Evolutionary conservation across 2,329 filamentous ascomycete species (phyloP), one percentile per base, ranked within the genome.

Genomic region (Fusarium nematophilum): DNA sequence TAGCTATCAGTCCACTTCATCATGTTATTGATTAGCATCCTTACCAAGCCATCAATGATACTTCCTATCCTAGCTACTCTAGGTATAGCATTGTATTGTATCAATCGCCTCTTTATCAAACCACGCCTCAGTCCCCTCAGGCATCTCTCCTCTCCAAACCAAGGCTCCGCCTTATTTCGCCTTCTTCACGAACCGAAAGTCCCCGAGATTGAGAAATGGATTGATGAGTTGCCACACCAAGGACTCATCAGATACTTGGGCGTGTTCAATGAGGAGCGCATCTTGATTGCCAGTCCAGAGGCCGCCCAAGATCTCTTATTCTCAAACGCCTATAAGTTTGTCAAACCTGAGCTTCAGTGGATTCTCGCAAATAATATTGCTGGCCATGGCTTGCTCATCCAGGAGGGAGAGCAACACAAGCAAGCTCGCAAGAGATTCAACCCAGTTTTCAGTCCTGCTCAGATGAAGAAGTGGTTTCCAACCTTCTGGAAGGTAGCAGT

Each of bases 341-440:
- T 44, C 14, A 44, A 44, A 30, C 40, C 40, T 44, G 40, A 44
- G 15, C 40, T 44, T 25, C 40, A 44, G 17, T 44, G 40, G 40
- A 25, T 44, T 13, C 17, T 38, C 11, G 34, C 34, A 38, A 38
- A 38, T 13, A 38, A 44, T 15, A 44, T 52, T 44, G 48, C 48
- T 14, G 48, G 48, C 11, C 48, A 52, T 21, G 48, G 48, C 39
- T 38, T 52, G 31, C 48, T 52, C n/a, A 52, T 52, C 9, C 39
- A 44, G 13, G 48, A 52, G 9, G 48, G 48, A 25, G 48, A 52
- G 18, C 39, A 52, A 10, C 48, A 52, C 39, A 52, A 52, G 25
- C 48, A 52, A 31, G 48, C 48, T 23, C 48, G 48, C 17, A 52
- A 52, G 39, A 42, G 25, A 8, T 44, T 52, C 23, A 52, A 52